phyloP scores from a whole-genome alignment of 345 rosid species.

The Schrenkiella parvula region DNA sequence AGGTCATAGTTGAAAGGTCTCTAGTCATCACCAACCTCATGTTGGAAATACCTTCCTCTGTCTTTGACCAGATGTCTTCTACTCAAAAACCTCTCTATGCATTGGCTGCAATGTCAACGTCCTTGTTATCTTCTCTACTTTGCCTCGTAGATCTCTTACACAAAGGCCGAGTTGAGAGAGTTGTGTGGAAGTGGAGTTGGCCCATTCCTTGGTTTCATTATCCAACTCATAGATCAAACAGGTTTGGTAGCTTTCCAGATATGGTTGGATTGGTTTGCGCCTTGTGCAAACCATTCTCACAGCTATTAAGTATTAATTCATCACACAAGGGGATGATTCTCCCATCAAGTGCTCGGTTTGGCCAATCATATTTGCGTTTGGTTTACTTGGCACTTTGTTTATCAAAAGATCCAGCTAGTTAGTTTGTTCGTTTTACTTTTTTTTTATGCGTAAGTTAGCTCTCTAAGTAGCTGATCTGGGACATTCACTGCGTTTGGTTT shows the following conservation, averaged over 20 bases:
- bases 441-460: neutral
- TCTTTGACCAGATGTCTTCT: conserved; percentile 23
- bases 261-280: conserved; percentile 20
- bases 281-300: conserved; percentile 21
- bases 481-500: neutral
- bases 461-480: neutral
- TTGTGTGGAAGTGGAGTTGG: conserved; percentile 29
- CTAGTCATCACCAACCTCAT: conserved; percentile 20
- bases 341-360: conserved; percentile 22
- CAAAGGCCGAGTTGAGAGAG: conserved; percentile 25
- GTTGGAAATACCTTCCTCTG: conserved; percentile 9
- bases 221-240: conserved; percentile 18
- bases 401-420: neutral
- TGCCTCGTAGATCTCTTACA: conserved; percentile 20
- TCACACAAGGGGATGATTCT: neutral
- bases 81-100: neutral
- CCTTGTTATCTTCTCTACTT: conserved; percentile 9
- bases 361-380: conserved; percentile 29
- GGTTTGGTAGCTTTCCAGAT: conserved; percentile 29
- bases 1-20: conserved; percentile 20
- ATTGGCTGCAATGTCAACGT: conserved; percentile 15
- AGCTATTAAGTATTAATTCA: conserved; percentile 11
- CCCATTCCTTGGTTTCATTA: conserved; percentile 32
- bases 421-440: neutral
- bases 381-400: conserved; percentile 13